Evolutionary conservation across 768 basidiomycete species (phyloP).

Genomic region (Psilocybe tampanensis): DNA sequence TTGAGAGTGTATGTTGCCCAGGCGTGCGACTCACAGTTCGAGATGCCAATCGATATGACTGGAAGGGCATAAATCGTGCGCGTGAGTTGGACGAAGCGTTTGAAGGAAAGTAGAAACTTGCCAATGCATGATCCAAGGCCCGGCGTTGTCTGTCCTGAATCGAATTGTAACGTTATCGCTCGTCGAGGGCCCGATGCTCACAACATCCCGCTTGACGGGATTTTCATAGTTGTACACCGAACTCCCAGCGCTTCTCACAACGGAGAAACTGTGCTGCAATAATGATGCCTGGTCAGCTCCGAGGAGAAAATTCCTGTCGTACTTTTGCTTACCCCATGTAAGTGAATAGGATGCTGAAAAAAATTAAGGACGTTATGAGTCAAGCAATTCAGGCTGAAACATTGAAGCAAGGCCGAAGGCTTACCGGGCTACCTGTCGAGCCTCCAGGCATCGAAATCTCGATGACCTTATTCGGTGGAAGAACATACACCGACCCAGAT

Average conservation of each 20-base stretch:
- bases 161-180: conserved; percentile 51
- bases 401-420: no score
- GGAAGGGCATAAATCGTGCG: background rate
- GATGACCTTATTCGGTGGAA: conserved; percentile 46
- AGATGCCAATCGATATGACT: background rate
- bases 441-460: conserved; percentile 49
- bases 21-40: background rate
- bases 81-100: background rate
- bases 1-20: no score
- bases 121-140: conserved; percentile 44
- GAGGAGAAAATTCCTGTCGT: no score
- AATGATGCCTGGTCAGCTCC: background rate
- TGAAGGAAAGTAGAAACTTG: background rate
- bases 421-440: conserved; percentile 33
- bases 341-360: conserved; percentile 42
- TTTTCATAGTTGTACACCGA: conserved; percentile 43
- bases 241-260: conserved; percentile 42
- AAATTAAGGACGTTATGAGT: background rate
- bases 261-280: conserved; percentile 35
- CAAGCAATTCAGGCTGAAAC: background rate
- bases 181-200: conserved; percentile 27
- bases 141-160: conserved; percentile 66
- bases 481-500: conserved; percentile 39
- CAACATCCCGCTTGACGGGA: conserved; percentile 46
- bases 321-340: conserved; percentile 40